Evolutionary conservation across 2,329 filamentous ascomycete genomes (phyloP).

Genomic region (Hymenoscyphus infarciens): DNA sequence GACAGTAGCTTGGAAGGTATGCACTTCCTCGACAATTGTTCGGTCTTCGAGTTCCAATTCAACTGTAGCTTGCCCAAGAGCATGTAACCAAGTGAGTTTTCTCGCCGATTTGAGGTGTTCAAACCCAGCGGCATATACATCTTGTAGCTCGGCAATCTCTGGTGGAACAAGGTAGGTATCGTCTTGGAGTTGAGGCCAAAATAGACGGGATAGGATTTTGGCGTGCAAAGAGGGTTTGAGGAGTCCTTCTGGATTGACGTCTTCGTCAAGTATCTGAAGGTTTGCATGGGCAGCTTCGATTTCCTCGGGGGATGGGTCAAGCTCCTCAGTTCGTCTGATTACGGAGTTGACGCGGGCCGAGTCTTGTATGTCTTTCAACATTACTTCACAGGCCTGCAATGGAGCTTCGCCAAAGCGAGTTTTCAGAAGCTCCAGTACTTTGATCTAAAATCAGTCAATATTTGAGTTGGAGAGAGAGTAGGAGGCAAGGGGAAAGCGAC

Average conservation of each 20-base stretch:
- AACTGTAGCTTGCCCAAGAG: slow-evolving; percentile 74
- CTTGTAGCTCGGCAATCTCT: slow-evolving; percentile 57
- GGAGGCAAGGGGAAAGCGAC: not conserved
- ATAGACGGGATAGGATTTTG: slow-evolving; percentile 86
- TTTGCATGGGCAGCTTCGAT: slow-evolving; percentile 23
- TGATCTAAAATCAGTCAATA: slow-evolving; percentile 45
- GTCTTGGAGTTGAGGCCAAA: slow-evolving; percentile 81
- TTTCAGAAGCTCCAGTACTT: slow-evolving; percentile 83
- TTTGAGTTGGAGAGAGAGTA: not conserved
- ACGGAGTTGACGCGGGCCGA: slow-evolving; percentile 69
- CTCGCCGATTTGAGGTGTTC: slow-evolving; percentile 76
- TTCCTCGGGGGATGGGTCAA: slow-evolving; percentile 35
- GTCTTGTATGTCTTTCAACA: slow-evolving; percentile 90
- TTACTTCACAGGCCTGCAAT: slow-evolving; percentile 92
- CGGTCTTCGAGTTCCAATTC: slow-evolving; percentile 82
- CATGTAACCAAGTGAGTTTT: slow-evolving; percentile 84
- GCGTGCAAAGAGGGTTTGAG: slow-evolving; percentile 55
- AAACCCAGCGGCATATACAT: slow-evolving; percentile 71
- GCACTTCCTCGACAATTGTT: slow-evolving; percentile 66
- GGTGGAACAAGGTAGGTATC: slow-evolving; percentile 64
- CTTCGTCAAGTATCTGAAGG: slow-evolving; percentile 30
- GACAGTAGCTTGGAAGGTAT: slow-evolving; percentile 82
- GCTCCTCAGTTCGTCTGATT: slow-evolving; percentile 53
- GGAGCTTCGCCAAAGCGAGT: slow-evolving; percentile 80
- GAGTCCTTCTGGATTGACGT: slow-evolving; percentile 35